Evolutionary conservation across 2,329 filamentous ascomycete genomes (phyloP).

Genomic region (Drechslera avenae): DNA sequence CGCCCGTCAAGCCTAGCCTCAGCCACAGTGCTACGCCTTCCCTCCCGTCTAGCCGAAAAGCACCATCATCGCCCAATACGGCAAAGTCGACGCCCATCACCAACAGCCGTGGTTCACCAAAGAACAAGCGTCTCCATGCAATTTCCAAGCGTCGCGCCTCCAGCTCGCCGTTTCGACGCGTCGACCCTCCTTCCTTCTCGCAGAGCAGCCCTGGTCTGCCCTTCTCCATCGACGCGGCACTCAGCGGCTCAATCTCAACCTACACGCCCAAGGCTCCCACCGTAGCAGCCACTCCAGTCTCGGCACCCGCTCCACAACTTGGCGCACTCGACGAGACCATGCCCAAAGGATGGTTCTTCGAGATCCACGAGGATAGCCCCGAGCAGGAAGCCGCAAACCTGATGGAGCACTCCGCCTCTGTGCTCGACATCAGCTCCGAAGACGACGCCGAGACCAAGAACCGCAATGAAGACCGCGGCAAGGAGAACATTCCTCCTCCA

Average conservation of each 20-base stretch:
- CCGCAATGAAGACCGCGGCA: constrained; percentile 68
- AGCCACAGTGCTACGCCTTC: constrained; percentile 35
- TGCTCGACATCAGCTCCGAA: constrained; percentile 87
- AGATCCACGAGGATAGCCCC: constrained; percentile 89
- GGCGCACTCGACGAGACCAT: constrained; percentile 58
- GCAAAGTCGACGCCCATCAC: constrained; percentile 52
- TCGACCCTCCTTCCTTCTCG: constrained; percentile 71
- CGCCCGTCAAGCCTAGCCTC: constrained; percentile 30
- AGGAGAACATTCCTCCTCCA: constrained; percentile 88
- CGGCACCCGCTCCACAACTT: constrained; percentile 35
- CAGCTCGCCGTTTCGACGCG: constrained; percentile 65
- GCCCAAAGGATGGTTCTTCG: constrained; percentile 78
- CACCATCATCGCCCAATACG: constrained; percentile 50
- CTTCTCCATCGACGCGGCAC: constrained; percentile 83
- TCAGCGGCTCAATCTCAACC: constrained; percentile 73
- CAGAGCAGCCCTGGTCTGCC: constrained; percentile 59
- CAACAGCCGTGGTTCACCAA: constrained; percentile 74
- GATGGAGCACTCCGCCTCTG: constrained; percentile 86
- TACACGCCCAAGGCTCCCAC: constrained; percentile 57
- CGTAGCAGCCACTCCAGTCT: constrained; percentile 37
- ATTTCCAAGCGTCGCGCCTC: constrained; percentile 70
- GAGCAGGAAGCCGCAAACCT: constrained; percentile 91
- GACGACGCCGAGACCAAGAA: constrained; percentile 70
- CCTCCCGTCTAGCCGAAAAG: constrained; percentile 43
- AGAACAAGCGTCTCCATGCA: constrained; percentile 70